Percentiles rank a stretch among this genome's conserved stretches.
phyloP scores from a whole-genome alignment of 2,329 filamentous ascomycete species.

The Ophiostoma sp. region DNA sequence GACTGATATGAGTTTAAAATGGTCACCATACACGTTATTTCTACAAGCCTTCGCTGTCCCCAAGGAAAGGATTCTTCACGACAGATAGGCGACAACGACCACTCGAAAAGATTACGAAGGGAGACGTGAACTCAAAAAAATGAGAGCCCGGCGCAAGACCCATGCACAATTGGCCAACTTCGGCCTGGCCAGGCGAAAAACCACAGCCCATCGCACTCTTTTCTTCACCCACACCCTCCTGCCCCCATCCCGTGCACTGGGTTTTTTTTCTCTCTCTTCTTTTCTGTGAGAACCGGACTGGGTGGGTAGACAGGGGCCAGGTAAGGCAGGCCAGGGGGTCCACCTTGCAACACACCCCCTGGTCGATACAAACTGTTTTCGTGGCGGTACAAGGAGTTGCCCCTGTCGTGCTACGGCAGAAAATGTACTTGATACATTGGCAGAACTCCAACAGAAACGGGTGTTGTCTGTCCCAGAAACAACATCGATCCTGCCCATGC shows the following conservation, averaged over 20 bases:
- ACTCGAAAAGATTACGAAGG: neutral
- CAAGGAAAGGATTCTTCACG: neutral
- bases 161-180: slow-evolving; percentile 12
- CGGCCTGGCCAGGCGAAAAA: slow-evolving; percentile 1
- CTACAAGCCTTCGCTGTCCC: neutral
- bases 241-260: slow-evolving; percentile 1
- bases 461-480: slow-evolving; percentile 6
- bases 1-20: neutral
- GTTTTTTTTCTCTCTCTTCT: neutral
- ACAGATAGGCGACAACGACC: neutral
- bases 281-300: neutral
- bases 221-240: slow-evolving; percentile 6
- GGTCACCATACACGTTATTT: neutral
- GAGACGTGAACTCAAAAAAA: neutral
- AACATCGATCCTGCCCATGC: neutral
- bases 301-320: slow-evolving; percentile 4
- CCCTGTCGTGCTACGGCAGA: neutral
- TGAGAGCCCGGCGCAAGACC: neutral
- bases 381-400: neutral
- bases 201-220: neutral
- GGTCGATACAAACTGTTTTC: slow-evolving; percentile 14
- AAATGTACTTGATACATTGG: slow-evolving; percentile 2
- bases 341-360: slow-evolving; percentile 4
- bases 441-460: neutral
- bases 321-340: slow-evolving; percentile 13